Base-by-base conservation (phyloP, 306 rosid genomes). In the Sophora flavescens region DNA sequence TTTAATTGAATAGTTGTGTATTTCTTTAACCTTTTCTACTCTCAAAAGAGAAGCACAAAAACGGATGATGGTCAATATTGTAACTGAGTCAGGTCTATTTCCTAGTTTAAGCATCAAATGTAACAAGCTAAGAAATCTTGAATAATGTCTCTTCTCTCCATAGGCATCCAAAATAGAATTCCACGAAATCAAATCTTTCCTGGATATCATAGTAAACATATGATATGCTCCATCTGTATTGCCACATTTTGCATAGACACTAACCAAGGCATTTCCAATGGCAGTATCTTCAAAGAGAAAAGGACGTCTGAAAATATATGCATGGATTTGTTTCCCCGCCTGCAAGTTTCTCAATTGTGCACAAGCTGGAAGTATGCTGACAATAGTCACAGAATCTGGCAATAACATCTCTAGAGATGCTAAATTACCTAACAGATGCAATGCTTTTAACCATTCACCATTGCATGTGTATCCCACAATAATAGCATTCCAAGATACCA, bases 111-210 rank as follows among this genome's bases (percentile, higher is more conserved):
- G 83, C 95, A 94, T 90, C 83, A 63, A 45, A 54, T 58, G 80
- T 78, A 94, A 80, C 59, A 90, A 61, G 75, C 82, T 78, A 51
- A 86, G 41, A 80, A 94, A 89, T 75, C 79, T 74, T 61, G 80
- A 70, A 22, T 52, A 52, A 64, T 77, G 74, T 63, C 87, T 87
- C 78, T 65, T 65, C 74, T 84, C 90, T 51, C 81, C 85, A 69
- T 67, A 87, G 56, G 96, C 90, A 82, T 87, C 87, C 36, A 91
- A 89, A 78, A 94, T 84, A 67, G 98, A 82, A 81, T 94, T 91
- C 97, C 98, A 94, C n/a, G 98, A 94, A 84, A 91, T 90, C 86
- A 91, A 75, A 84, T 94, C 98, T 83, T 86, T 90, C 68, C 45
- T 57, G 11, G 57, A 61, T 74, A 90, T 87, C 89, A 86, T 84